phyloP scores from a whole-genome alignment of 1,284 basidiomycete genomes.

The Xerocomus amazonicus region DNA sequence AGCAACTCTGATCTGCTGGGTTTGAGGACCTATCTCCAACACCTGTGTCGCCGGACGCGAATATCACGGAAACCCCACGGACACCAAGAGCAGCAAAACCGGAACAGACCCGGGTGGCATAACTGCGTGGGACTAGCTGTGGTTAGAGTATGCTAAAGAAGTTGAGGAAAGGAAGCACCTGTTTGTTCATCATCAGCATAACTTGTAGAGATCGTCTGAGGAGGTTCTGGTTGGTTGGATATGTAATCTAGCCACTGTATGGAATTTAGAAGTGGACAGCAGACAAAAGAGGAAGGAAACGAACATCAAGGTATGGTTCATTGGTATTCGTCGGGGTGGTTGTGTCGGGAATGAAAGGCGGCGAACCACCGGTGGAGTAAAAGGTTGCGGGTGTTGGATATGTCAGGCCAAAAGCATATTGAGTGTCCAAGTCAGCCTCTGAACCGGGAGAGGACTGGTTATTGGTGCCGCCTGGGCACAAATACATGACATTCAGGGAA shows the following conservation, averaged over 20 bases:
- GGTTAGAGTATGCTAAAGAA: constrained; percentile 1
- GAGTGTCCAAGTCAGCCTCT: constrained; percentile 72
- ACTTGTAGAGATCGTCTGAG: constrained; percentile 26
- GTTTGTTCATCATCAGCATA: constrained; percentile 69
- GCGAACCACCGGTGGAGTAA: constrained; percentile 58
- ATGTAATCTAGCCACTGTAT: constrained; percentile 60
- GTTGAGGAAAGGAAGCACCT: constrained; percentile 33
- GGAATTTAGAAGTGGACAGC: neutral
- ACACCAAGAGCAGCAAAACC: constrained; percentile 57
- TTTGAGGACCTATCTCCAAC: constrained; percentile 58
- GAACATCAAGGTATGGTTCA: constrained; percentile 59
- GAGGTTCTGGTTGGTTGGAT: constrained; percentile 34
- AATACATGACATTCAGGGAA: neutral
- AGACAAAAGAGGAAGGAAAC: constrained; percentile 11
- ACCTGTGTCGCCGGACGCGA: constrained; percentile 67
- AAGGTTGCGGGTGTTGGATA: constrained; percentile 49
- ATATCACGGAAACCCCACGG: constrained; percentile 61
- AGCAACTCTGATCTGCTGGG: constrained; percentile 50
- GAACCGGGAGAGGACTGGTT: constrained; percentile 58
- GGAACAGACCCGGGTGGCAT: constrained; percentile 59
- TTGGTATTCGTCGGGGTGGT: constrained; percentile 45
- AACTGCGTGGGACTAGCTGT: constrained; percentile 53
- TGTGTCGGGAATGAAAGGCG: constrained; percentile 56
- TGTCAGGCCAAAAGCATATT: constrained; percentile 62
- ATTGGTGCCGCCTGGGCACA: constrained; percentile 49